Evolutionary conservation across 1,139 yeast species (phyloP).

Genomic region (Saccharomyces hybrid): DNA sequence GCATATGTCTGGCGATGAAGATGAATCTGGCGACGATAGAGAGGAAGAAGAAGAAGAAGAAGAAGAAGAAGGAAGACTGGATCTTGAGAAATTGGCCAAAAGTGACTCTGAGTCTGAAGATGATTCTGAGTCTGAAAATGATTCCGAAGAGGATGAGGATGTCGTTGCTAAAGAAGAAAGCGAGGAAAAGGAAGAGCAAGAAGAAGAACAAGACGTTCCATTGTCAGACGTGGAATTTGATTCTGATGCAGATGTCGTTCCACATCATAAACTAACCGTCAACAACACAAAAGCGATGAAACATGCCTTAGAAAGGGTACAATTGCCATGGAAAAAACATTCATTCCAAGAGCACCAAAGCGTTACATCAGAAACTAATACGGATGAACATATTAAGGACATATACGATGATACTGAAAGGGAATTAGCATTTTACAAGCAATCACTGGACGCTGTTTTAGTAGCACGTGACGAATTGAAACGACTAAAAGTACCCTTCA

Average conservation of each 20-base stretch:
- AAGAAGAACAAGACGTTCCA: conserved; percentile 59
- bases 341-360: conserved; percentile 81
- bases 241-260: conserved; percentile 82
- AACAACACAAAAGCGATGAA: conserved; percentile 65
- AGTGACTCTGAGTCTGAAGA: conserved; percentile 41
- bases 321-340: conserved; percentile 63
- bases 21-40: conserved; percentile 19
- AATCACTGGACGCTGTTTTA: conserved; percentile 78
- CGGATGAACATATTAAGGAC: conserved; percentile 68
- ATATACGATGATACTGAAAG: conserved; percentile 92
- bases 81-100: conserved; percentile 51
- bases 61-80: conserved; percentile 24
- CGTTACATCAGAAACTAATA: conserved; percentile 50
- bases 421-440: conserved; percentile 79
- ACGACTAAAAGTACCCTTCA: conserved; percentile 71
- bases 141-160: conserved; percentile 40
- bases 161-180: conserved; percentile 39
- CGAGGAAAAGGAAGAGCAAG: conserved; percentile 38
- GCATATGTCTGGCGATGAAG: conserved; percentile 21
- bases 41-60: conserved; percentile 32
- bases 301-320: conserved; percentile 60
- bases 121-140: conserved; percentile 39
- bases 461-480: conserved; percentile 60
- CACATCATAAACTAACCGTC: conserved; percentile 79
- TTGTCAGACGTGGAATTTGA: conserved; percentile 75